Percentiles rank a stretch among this genome's conserved stretches.
Evolutionary conservation across 352 stramenopile species (phyloP).

Genomic region (Globisporangium canariense): DNA sequence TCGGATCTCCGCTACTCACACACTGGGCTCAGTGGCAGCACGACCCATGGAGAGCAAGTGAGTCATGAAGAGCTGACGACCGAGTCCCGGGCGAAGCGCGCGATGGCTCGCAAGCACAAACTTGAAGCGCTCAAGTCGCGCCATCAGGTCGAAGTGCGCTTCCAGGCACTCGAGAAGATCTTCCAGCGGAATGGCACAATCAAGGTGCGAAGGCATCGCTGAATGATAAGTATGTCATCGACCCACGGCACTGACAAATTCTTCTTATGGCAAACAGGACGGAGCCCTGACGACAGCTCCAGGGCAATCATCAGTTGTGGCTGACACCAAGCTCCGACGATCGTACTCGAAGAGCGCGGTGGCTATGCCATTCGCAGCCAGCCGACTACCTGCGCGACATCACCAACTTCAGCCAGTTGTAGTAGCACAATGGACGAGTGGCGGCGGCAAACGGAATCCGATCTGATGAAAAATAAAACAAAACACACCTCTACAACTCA

Average conservation of each 20-base stretch:
- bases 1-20: constrained; percentile 33
- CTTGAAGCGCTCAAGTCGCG: constrained; percentile 45
- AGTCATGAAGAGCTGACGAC: not conserved
- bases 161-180: constrained; percentile 57
- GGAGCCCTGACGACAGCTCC: not conserved
- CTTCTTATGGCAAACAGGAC: not conserved
- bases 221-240: not conserved
- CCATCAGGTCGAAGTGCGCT: constrained; percentile 54
- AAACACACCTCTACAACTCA: not conserved
- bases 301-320: too few species aligned
- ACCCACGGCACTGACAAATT: not conserved
- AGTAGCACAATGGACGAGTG: not conserved
- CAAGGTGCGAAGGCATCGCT: constrained; percentile 26
- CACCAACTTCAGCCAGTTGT: not conserved
- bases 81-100: constrained; percentile 24
- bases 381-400: not conserved
- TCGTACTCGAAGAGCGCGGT: constrained; percentile 4
- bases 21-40: not conserved
- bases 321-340: not conserved
- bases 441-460: not conserved
- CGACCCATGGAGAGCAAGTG: not conserved
- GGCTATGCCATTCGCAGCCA: not conserved
- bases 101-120: constrained; percentile 40
- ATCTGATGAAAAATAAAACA: not conserved
- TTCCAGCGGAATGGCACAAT: constrained; percentile 37